Evolutionary conservation across 176 grass and related monocot genomes (phyloP).

Genomic region (Musa schizocarpa): DNA sequence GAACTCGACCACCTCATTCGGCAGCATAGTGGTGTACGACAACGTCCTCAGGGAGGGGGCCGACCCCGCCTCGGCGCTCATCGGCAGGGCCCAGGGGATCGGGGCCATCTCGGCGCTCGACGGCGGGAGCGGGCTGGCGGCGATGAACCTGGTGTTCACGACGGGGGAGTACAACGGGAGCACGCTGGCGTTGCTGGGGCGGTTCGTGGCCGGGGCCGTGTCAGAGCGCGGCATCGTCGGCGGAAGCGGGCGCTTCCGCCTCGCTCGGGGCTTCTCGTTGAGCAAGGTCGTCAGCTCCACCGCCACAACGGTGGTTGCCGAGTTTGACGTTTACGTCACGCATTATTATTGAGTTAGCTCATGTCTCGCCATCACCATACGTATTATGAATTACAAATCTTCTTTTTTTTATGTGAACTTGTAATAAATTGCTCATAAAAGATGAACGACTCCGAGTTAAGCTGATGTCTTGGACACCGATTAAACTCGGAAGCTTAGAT

Average conservation of each 20-base stretch:
- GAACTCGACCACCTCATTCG: constrained; percentile 14
- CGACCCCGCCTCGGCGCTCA: constrained; percentile 23
- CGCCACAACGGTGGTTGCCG: not conserved
- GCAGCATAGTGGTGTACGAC: constrained; percentile 22
- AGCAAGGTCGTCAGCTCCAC: constrained; percentile 5
- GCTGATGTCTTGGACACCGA: no score
- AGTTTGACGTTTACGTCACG: constrained; percentile 24
- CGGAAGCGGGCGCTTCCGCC: constrained; percentile 15
- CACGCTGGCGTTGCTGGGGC: constrained; percentile 16
- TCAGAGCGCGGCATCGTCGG: constrained; percentile 19
- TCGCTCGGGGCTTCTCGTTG: constrained; percentile 17
- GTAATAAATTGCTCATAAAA: no score
- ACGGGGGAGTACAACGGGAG: constrained; percentile 20
- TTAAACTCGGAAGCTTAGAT: no score
- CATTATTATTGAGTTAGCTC: no score
- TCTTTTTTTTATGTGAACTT: no score
- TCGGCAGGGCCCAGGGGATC: constrained; percentile 23
- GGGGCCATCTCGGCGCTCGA: not conserved
- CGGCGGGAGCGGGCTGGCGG: not conserved
- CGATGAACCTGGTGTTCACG: constrained; percentile 25
- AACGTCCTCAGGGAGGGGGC: constrained; percentile 12
- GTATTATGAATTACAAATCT: no score
- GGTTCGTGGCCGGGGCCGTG: not conserved
- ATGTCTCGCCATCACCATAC: no score
- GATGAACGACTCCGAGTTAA: no score